Evolutionary conservation across 306 rosid genomes (phyloP), one percentile per base, ranked within the genome.

Genomic region (Inga leiocalycina): DNA sequence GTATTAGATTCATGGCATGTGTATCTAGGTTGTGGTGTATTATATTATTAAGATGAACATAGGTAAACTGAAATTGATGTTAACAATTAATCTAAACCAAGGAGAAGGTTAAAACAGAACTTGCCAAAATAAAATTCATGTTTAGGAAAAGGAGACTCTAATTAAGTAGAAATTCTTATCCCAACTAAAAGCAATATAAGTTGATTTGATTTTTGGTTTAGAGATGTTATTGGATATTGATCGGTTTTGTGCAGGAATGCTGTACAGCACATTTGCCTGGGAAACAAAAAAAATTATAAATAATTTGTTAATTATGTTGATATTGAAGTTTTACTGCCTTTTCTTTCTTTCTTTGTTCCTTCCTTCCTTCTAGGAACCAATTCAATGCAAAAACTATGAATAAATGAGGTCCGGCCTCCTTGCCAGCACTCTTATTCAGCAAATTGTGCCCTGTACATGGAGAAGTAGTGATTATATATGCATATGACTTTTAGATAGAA

Each of bases 381-480:
- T 20, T 39, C 44, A 62, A 77, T 71, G 76, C 27, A 41, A 71
- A 74, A 72, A 48, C 70, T 51, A 39, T 75, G 44, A 75, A 48
- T 14, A 72, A 73, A 76, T 20, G 71, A 73, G 14, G 37, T 45
- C 49, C 49, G 10, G 41, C 15, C 15, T 12, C 52, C 52, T 44
- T 43, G 73, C 34, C 44, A 69, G 14, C 66, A 46, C 39, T 45
- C 61, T 27, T 3, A 27, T 27, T 27, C 30, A 27, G 30, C 30
- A 27, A 27, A 27, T 27, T 27, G 30, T 27, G 30, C 30, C 30
- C 30, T 27, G 30, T 27, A 27, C 30, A 27, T 27, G 30, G 30
- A 27, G 30, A 27, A 27, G 30, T 27, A 1, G 30, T 27, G 1
- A 1, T 27, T 27, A 27, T 27, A 27, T 27, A 27, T 27, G 30